A percentile compares a stretch with the other conserved stretches of the same genome.
These are phyloP conservation scores for Sclerotinia sclerotiorum DNA, from an alignment of 2,329 filamentous ascomycete genomes.

Conservation along the genomic window DNA sequence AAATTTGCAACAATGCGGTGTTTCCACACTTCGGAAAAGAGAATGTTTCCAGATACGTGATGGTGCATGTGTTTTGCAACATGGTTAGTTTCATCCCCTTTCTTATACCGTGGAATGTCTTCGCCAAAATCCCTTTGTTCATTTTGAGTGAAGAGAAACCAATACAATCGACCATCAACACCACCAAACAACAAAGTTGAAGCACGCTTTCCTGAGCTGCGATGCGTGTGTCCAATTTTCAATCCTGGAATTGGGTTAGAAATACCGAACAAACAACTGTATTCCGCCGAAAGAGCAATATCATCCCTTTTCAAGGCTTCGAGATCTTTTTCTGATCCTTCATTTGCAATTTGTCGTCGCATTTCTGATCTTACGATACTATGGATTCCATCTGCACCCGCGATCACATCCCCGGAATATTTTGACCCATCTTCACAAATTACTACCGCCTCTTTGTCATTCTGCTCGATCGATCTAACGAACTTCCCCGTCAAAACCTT, in stretches of 20 bases:
- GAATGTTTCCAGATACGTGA: constrained; percentile 15
- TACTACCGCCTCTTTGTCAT: constrained; percentile 16
- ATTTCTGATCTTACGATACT: constrained; percentile 39
- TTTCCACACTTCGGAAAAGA: constrained; percentile 14
- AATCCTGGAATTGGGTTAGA: constrained; percentile 23
- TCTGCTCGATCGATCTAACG: constrained; percentile 26
- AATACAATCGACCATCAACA: constrained; percentile 9
- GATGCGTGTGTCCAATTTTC: constrained; percentile 27
- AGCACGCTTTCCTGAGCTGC: constrained; percentile 5
- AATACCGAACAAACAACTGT: constrained; percentile 34
- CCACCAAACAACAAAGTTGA: constrained; percentile 18
- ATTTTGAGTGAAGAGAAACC: constrained; percentile 21
- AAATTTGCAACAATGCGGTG: constrained; percentile 5
- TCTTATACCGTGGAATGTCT: constrained; percentile 11
- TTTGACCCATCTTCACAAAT: constrained; percentile 31
- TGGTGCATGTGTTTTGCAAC: constrained; percentile 1
- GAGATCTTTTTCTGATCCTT: constrained; percentile 19
- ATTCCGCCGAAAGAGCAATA: constrained; percentile 31
- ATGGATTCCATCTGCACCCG: constrained; percentile 37
- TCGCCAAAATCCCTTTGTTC: constrained; percentile 4
- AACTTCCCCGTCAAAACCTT: constrained; percentile 31
- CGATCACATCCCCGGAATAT: constrained; percentile 32
- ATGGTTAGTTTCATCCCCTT: constrained; percentile 8
- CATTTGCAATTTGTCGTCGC: constrained; percentile 31
- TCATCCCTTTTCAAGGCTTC: constrained; percentile 16